These are phyloP conservation scores for Sporothrix phasma DNA, from an alignment of 2,329 filamentous ascomycete genomes.

Conservation along the genomic window DNA sequence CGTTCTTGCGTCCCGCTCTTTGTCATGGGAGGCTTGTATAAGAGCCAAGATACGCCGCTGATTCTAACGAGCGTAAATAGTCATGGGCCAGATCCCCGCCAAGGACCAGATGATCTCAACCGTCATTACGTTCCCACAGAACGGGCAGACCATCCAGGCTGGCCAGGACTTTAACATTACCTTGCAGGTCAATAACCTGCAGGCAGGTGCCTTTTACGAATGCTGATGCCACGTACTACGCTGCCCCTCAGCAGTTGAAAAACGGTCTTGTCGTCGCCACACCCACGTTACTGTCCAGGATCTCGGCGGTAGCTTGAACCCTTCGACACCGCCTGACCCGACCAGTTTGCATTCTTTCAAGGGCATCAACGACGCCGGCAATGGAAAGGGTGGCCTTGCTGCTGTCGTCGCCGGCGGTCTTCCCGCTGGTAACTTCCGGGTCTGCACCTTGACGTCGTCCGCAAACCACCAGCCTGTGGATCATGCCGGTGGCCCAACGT, in stretches of 20 bases:
- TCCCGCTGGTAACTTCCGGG: constrained; percentile 33
- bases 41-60: background rate
- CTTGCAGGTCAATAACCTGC: constrained; percentile 42
- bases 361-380: constrained; percentile 32
- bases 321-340: constrained; percentile 39
- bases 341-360: constrained; percentile 37
- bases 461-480: constrained; percentile 36
- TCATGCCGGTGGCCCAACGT: constrained; percentile 36
- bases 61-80: constrained; percentile 23
- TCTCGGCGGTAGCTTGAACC: constrained; percentile 40
- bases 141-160: constrained; percentile 36
- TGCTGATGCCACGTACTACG: constrained; percentile 48
- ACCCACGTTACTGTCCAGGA: constrained; percentile 50
- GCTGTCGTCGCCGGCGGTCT: constrained; percentile 31
- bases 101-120: constrained; percentile 45
- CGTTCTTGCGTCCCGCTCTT: no score
- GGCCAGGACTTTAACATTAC: constrained; percentile 43
- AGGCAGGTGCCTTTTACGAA: constrained; percentile 51
- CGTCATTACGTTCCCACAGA: constrained; percentile 41
- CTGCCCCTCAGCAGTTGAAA: constrained; percentile 44
- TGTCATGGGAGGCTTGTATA: background rate
- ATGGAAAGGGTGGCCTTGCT: constrained; percentile 29
- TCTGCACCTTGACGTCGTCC: constrained; percentile 34
- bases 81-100: constrained; percentile 51
- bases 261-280: constrained; percentile 45